A percentile compares a stretch with the other conserved stretches of the same genome.
Conservation (phyloP, 176 grass and related monocot genomes). For the Zizania latifolia region DNA sequence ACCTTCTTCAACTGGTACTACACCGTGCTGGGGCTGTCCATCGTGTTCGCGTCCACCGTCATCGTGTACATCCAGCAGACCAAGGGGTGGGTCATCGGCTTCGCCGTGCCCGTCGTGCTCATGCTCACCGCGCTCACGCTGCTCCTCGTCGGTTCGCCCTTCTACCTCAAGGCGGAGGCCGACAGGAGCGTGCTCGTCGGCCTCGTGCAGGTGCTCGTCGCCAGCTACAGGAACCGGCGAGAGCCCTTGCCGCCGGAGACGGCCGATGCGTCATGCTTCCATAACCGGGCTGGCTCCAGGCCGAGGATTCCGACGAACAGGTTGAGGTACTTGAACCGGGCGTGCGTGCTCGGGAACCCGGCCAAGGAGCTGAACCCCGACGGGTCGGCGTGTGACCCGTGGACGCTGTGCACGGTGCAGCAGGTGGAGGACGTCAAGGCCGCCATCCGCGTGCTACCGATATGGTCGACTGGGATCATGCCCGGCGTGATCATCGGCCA, state of each 20-base stretch:
- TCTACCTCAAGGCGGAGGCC: conserved; percentile 37
- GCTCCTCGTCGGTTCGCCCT: conserved; percentile 43
- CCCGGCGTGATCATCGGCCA: conserved; percentile 39
- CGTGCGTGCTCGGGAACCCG: conserved; percentile 42
- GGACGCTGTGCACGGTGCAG: conserved; percentile 64
- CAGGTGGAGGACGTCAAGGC: conserved; percentile 67
- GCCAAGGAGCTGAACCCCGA: conserved; percentile 26
- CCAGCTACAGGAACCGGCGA: conserved; percentile 38
- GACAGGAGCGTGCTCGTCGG: conserved; percentile 42
- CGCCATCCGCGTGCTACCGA: conserved; percentile 52
- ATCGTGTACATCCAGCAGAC: conserved; percentile 61
- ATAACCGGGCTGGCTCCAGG: conserved; percentile 15
- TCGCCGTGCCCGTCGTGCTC: conserved; percentile 48
- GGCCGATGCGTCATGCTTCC: conserved; percentile 20
- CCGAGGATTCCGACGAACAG: conserved; percentile 35
- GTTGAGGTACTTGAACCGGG: conserved; percentile 50
- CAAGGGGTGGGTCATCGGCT: conserved; percentile 59
- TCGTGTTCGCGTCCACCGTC: conserved; percentile 28
- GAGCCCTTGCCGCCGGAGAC: conserved; percentile 29
- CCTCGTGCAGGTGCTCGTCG: conserved; percentile 47
- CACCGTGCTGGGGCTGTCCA: conserved; percentile 46
- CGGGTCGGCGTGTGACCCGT: conserved; percentile 14
- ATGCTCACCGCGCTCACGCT: conserved; percentile 44
- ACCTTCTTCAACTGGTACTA: conserved; percentile 94
- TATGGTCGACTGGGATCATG: conserved; percentile 67